phyloP scores from a whole-genome alignment of 768 basidiomycete species.

The Pleurotus salmoneostramineus region DNA sequence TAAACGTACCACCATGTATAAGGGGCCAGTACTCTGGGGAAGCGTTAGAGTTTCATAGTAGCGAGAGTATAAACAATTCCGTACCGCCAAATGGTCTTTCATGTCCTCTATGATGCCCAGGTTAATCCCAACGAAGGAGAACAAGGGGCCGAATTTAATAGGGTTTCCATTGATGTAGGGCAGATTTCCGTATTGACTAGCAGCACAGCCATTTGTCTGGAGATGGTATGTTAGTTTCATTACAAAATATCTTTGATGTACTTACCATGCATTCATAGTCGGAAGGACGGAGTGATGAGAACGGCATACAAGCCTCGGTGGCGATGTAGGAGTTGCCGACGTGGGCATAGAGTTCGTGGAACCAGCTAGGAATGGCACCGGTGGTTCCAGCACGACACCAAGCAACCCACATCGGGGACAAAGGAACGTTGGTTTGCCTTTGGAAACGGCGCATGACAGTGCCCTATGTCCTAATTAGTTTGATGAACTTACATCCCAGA shows the following conservation, averaged over 20 bases:
- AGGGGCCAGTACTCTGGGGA: not conserved
- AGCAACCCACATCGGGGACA: conserved; percentile 7
- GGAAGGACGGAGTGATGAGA: not conserved
- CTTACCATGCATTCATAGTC: not conserved
- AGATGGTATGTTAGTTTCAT: not conserved
- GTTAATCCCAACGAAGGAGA: not conserved
- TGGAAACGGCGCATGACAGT: conserved; percentile 5
- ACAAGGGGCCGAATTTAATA: not conserved
- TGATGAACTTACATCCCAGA: not conserved
- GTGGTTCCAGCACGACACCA: conserved; percentile 4
- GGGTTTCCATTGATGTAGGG: not conserved
- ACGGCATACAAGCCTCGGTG: not conserved
- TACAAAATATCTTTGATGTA: not conserved
- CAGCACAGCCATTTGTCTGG: not conserved
- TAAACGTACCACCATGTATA: not conserved
- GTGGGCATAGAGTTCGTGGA: not conserved
- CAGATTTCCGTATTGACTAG: not conserved
- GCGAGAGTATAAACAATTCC: not conserved
- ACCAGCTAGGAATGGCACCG: not conserved
- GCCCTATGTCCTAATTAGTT: not conserved
- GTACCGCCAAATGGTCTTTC: not conserved
- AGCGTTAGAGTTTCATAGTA: not conserved
- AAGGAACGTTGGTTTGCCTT: not conserved
- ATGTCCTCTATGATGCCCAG: not conserved
- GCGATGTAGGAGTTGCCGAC: not conserved